Percentiles rank a stretch among this genome's conserved stretches.
Evolutionary conservation across 2,329 filamentous ascomycete genomes (phyloP).

Genomic region (Arachnomyces sp.): DNA sequence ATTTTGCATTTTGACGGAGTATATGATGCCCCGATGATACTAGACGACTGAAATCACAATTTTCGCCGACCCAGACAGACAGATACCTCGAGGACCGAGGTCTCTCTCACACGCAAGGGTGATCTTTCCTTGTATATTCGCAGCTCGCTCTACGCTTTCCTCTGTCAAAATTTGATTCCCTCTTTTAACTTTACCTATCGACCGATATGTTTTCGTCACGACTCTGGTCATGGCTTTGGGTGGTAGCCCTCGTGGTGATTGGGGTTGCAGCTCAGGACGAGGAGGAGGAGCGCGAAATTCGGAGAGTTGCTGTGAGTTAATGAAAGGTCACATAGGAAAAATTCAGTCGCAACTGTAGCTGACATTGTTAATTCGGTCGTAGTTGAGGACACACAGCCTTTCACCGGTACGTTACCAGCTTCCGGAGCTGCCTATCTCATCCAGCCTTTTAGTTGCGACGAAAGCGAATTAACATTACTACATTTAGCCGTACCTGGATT

Average conservation of each 20-base stretch:
- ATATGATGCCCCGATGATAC: no score
- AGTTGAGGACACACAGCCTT: slow-evolving; percentile 84
- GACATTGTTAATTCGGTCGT: slow-evolving; percentile 10
- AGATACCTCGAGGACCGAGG: no score
- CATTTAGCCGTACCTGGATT: slow-evolving; percentile 83
- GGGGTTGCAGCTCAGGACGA: slow-evolving; percentile 15
- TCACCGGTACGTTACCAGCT: slow-evolving; percentile 55
- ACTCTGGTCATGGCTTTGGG: slow-evolving; percentile 28
- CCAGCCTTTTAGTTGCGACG: slow-evolving; percentile 6
- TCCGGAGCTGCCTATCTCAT: slow-evolving; percentile 1
- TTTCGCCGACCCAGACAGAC: no score
- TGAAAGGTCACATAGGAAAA: slow-evolving; percentile 6
- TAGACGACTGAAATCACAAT: no score
- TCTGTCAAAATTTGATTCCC: background rate
- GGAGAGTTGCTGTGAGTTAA: slow-evolving; percentile 56
- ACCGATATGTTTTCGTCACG: slow-evolving; percentile 27
- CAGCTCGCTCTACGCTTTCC: no score
- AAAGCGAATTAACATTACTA: slow-evolving; percentile 10
- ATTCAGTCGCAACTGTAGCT: background rate
- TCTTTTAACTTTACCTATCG: background rate
- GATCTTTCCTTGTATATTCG: no score
- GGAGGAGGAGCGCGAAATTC: slow-evolving; percentile 49
- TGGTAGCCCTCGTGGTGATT: slow-evolving; percentile 26
- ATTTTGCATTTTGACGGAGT: no score
- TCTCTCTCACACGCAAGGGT: no score